Base-by-base conservation (phyloP, 495 filamentous ascomycete genomes). In the Aspergillus affinis region DNA sequence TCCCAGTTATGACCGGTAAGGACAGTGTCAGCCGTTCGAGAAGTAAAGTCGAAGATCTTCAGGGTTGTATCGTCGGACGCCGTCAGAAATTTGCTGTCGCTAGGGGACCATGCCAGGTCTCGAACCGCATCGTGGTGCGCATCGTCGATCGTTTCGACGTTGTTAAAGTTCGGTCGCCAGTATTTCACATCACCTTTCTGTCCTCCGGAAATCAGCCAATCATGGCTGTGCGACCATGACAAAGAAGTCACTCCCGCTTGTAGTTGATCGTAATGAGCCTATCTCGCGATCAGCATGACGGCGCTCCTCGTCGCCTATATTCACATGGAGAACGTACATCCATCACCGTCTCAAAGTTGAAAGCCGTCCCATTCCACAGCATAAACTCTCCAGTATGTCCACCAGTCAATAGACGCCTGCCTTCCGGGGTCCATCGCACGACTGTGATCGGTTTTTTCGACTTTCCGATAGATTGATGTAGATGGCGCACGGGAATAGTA, bases 311-410 rank as follows among this genome's bases (percentile, higher is more conserved):
- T n/a, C 13, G 20, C 17, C 50, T 20, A 45, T 15, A 18, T 48
- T 9, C 4, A 15, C 32, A 18, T 9, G 19, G 18, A 41, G 53
- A 36, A 76, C 80, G 45, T 63, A 85, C 83, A 73, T 96, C 92
- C 90, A 96, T 95, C 45, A 97, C 97, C 1, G 94, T 98, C 77
- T 98, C 94, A 66, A 98, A 98, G 71, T 98, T 98, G 80, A 98
- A 98, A 1, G 91, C 94, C 50, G 91, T 97, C 59, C 94, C 94
- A 72, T 98, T 98, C 94, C 94, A 98, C 4, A 98, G 76, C 51
- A 95, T 98, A 65, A 98, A 98, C 71, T 98, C 94, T 57, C 94
- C 94, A 67, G 93, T 98, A 69, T 91, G 93, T 2, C 91, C 93
- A 20, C 90, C 94, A 0, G 94, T 98, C 66, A 98, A 81, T 49